Base-by-base conservation (phyloP, 257 asterid species). In the Linderniella brevidens region DNA sequence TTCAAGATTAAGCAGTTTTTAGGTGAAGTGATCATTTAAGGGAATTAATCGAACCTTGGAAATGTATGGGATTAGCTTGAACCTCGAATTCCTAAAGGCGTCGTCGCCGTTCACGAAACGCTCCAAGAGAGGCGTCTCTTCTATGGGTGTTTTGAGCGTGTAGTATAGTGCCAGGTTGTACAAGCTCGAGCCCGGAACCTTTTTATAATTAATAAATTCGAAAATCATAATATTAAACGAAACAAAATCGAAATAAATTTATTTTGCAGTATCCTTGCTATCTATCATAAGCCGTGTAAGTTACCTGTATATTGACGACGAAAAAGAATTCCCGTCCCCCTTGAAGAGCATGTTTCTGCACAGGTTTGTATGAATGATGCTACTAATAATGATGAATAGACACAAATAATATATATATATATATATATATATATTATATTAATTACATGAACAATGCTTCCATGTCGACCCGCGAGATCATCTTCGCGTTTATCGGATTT, bases 31-130 rank as follows among this genome's bases (percentile, higher is more conserved):
- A n/a, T 10, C 15, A 9, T 10, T 13, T 10, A 39, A 9, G 13
- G 3, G 15, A 17, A 35, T n/a, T n/a, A n/a, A 10, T 15, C 50
- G 42, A 18, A 81, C 94, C 90, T 82, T 71, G 50, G 94, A 82
- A 43, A 86, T 72, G 67, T 75, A 69, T 0, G 97, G 94, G 49
- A 86, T 86, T 58, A 86, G 94, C 75, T 86, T 86, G 72, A 86
- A 86, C 57, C 84, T 71, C 19, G 97, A 79, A 64, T 82, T 77
- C 67, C 94, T 71, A 53, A 61, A 82, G 14, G 92, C 76, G 53
- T 78, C 80, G 29, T 78, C 84, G 49, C 78, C 83, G 44, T 74
- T 66, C 29, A 78, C 84, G 58, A 74, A 78, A 38, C 68, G 65
- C 50, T 74, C 74, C 8, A 78, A 67, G 45, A 72, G 56, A 53